These are phyloP conservation scores for Amaranthus tricolor DNA, from an alignment of 179 eudicot genomes.

Conservation along the genomic window DNA sequence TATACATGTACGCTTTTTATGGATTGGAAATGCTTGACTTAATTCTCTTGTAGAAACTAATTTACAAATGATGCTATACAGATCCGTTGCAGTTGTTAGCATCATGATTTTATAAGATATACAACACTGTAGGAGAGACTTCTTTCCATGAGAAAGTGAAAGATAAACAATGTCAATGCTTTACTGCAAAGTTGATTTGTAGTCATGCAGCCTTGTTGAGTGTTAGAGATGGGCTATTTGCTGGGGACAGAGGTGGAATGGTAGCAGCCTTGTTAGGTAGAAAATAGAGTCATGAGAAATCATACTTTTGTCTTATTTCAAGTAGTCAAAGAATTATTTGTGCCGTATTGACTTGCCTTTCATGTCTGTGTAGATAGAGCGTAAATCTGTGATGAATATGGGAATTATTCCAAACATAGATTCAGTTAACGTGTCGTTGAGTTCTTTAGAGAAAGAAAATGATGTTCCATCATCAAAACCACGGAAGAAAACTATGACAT, in stretches of 20 bases:
- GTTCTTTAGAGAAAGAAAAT: constrained; percentile 59
- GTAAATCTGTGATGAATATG: constrained; percentile 61
- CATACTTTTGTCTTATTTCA: not conserved
- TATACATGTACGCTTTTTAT: not conserved
- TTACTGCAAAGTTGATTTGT: not conserved
- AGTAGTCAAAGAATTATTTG: not conserved
- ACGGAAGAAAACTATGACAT: constrained; percentile 84
- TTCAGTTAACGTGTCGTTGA: constrained; percentile 46
- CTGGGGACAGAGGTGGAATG: constrained; percentile 39
- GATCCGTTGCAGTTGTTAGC: not conserved
- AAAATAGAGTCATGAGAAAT: not conserved
- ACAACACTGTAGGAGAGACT: not conserved
- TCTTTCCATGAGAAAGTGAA: not conserved
- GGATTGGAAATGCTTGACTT: not conserved
- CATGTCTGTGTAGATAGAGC: constrained; percentile 50
- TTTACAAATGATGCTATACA: not conserved
- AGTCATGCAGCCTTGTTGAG: not conserved
- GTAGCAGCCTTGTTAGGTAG: constrained; percentile 19
- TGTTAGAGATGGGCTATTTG: not conserved
- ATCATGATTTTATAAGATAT: not conserved
- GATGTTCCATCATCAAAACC: constrained; percentile 43
- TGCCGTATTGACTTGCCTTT: constrained; percentile 7
- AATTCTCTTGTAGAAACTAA: no score
- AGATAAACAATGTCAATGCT: not conserved
- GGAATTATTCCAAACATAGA: constrained; percentile 44